phyloP scores from a whole-genome alignment of 352 stramenopile species.

The Pythium grandisporangium region DNA sequence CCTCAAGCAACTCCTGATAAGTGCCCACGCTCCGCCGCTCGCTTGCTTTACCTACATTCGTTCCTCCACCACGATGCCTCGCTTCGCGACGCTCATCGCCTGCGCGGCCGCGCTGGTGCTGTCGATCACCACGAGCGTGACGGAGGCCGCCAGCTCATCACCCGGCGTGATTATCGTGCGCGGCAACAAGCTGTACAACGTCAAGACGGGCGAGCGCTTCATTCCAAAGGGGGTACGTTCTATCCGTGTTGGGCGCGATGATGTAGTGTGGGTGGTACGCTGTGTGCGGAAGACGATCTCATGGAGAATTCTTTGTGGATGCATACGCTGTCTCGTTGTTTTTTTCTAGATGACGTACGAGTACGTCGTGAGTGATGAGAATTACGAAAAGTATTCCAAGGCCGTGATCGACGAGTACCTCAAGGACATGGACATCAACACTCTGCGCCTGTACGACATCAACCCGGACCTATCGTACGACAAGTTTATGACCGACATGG shows the following conservation, averaged over 20 bases:
- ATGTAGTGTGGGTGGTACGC: not conserved
- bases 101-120: slow-evolving; percentile 6
- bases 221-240: slow-evolving; percentile 78
- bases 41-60: no score
- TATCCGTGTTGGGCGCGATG: no score
- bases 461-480: slow-evolving; percentile 78
- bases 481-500: slow-evolving; percentile 85
- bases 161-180: slow-evolving; percentile 63
- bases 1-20: no score
- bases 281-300: no score
- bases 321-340: not conserved
- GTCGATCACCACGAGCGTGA: not conserved
- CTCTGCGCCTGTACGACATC: slow-evolving; percentile 82
- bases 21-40: no score
- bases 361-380: slow-evolving; percentile 80
- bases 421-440: slow-evolving; percentile 73
- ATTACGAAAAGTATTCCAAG: slow-evolving; percentile 85
- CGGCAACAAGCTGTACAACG: slow-evolving; percentile 84
- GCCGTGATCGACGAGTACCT: slow-evolving; percentile 55
- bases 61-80: slow-evolving; percentile 5
- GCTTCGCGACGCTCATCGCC: slow-evolving; percentile 7
- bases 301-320: no score
- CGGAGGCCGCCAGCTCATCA: not conserved
- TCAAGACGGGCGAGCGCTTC: slow-evolving; percentile 72
- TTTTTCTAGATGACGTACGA: slow-evolving; percentile 75